A percentile compares a stretch with the other conserved stretches of the same genome.
phyloP scores from a whole-genome alignment of 2,329 filamentous ascomycete genomes.

The Phialophora expanda region DNA sequence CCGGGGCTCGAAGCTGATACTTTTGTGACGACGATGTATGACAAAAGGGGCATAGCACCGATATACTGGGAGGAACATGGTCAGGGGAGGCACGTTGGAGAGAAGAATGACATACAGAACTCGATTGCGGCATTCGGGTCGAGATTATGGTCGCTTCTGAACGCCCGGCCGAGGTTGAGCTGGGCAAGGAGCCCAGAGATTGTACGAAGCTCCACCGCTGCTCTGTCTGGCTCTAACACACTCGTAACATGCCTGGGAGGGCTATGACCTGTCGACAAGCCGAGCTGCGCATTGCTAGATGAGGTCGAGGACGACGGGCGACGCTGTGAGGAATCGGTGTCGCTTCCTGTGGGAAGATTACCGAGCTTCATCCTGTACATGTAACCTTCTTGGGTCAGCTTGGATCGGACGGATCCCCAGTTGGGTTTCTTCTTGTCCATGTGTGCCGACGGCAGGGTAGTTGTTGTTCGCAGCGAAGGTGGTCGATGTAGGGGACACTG shows the following conservation, averaged over 20 bases:
- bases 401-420: conserved; percentile 20
- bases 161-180: conserved; percentile 8
- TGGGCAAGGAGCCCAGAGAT: conserved; percentile 15
- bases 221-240: neutral
- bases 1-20: conserved; percentile 9
- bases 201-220: conserved; percentile 4
- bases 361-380: conserved; percentile 23
- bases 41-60: conserved; percentile 17
- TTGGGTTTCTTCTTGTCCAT: conserved; percentile 13
- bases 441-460: neutral
- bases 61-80: conserved; percentile 1
- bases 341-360: conserved; percentile 5
- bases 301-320: conserved; percentile 6
- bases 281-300: conserved; percentile 5
- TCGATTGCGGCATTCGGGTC: conserved; percentile 18
- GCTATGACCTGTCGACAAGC: neutral
- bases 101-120: conserved; percentile 13
- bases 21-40: conserved; percentile 16
- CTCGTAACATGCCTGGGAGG: neutral
- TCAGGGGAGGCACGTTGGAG: neutral
- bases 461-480: neutral
- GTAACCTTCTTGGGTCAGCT: conserved; percentile 17
- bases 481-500: neutral
- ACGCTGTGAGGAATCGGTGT: conserved; percentile 4
- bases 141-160: conserved; percentile 10